These are phyloP conservation scores for Capronia americana DNA, from an alignment of 2,329 filamentous ascomycete genomes.

Conservation along the genomic window DNA sequence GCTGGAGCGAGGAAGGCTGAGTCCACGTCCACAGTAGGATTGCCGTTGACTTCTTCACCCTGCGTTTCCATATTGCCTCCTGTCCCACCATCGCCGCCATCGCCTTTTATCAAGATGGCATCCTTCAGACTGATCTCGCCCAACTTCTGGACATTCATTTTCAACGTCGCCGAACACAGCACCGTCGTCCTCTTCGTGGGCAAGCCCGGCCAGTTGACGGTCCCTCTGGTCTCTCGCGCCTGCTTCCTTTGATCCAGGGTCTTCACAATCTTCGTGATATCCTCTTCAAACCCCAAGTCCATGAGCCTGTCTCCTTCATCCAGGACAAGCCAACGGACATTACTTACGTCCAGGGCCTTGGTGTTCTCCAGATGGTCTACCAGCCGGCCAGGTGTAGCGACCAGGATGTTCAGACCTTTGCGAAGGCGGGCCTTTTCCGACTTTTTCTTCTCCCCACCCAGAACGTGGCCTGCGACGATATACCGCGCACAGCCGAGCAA, in stretches of 20 bases:
- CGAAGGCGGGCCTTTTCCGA: slow-evolving; percentile 91
- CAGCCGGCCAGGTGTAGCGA: slow-evolving; percentile 90
- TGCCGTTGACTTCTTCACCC: slow-evolving; percentile 53
- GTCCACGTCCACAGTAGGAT: slow-evolving; percentile 55
- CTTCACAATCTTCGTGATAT: slow-evolving; percentile 84
- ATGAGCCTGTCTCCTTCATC: slow-evolving; percentile 98
- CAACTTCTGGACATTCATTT: slow-evolving; percentile 92
- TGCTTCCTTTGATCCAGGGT: slow-evolving; percentile 71
- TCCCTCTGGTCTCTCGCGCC: slow-evolving; percentile 39
- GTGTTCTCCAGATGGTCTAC: slow-evolving; percentile 94
- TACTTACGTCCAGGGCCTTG: slow-evolving; percentile 83
- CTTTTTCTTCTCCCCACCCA: slow-evolving; percentile 74
- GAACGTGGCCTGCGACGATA: slow-evolving; percentile 88
- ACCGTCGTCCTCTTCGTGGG: slow-evolving; percentile 81
- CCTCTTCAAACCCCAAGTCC: slow-evolving; percentile 96
- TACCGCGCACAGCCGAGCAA: slow-evolving; percentile 88
- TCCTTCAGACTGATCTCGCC: slow-evolving; percentile 96
- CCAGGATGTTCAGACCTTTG: slow-evolving; percentile 93
- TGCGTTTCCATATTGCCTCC: not conserved
- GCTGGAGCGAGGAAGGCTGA: slow-evolving; percentile 79
- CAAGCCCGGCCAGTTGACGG: slow-evolving; percentile 66
- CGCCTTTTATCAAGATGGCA: slow-evolving; percentile 81
- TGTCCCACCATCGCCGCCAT: slow-evolving; percentile 60
- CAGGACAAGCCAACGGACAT: slow-evolving; percentile 89
- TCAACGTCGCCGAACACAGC: slow-evolving; percentile 95